Evolutionary conservation across 2,329 filamentous ascomycete genomes (phyloP), one percentile per base, ranked within the genome.

Genomic region (Xylariales sp.): DNA sequence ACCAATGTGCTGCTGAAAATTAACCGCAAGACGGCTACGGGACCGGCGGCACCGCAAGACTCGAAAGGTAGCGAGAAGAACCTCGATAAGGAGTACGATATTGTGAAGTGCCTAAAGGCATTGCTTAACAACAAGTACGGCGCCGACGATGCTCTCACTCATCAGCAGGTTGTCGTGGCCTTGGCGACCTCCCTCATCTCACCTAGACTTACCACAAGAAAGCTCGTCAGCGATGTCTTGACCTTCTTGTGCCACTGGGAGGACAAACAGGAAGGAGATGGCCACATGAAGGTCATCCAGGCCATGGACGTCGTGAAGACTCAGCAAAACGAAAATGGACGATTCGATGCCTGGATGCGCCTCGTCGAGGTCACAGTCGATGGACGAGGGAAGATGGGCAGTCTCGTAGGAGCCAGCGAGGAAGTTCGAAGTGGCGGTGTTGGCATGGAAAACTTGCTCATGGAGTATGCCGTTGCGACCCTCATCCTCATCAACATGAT

Each of bases 121-220:
- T 68, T 97, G 44, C 95, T 97, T 86, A 98, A 98, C 79, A 98
- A 96, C 77, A 96, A 95, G 62, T 97, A 95, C 62, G 93, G 93
- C 47, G 93, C 93, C 47, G 93, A 98, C 60, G 90, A 98, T 74
- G 93, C 93, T 14, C 73, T 98, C 43, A 74, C 80, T 46, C 90
- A 97, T 59, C 86, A 93, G 58, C 88, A 91, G 59, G 87, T 97
- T 48, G 84, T 96, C 48, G 81, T 94, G 43, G 87, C 93, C 1
- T 74, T 98, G 32, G 87, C 85, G 37, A 89, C 82, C 16, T 95
- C 88, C 25, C 73, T 98, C 43, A 87, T 90, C 40, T 95, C 90
- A 8, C 85, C 90, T 7, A 82, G 93, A 38, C 73, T 98, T 44
- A 93, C 89, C 36, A 97, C 93, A 1, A 76, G 93, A 55, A 97